Percentiles rank a stretch among this genome's conserved stretches.
Conservation (phyloP, 1,139 yeast genomes). For the Scheffersomyces segobiensis region DNA sequence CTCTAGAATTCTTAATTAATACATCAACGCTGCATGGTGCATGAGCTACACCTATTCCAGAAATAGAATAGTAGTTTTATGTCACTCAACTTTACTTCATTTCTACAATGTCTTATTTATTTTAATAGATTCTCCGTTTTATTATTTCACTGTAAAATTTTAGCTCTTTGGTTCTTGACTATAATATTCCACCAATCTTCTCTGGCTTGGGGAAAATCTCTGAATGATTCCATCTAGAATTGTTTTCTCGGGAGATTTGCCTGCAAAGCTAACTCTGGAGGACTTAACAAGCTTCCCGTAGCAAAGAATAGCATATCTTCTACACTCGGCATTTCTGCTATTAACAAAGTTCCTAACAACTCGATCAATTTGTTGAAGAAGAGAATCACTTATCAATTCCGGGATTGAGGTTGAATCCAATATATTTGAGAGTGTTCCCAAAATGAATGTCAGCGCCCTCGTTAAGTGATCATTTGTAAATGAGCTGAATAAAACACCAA, state of each 20-base stretch:
- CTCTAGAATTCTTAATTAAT: background rate
- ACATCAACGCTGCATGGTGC: background rate
- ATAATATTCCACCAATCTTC: conserved; percentile 39
- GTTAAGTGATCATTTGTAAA: background rate
- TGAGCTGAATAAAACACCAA: conserved; percentile 9
- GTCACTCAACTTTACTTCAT: background rate
- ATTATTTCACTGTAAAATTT: conserved; percentile 3
- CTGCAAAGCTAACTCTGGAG: conserved; percentile 9
- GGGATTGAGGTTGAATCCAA: conserved; percentile 19
- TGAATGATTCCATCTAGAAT: conserved; percentile 24
- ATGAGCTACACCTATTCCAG: background rate
- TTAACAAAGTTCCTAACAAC: conserved; percentile 26
- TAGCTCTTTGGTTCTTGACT: conserved; percentile 17
- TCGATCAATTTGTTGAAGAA: conserved; percentile 29
- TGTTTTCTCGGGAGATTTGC: conserved; percentile 10
- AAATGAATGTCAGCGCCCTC: conserved; percentile 15
- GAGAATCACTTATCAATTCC: conserved; percentile 18
- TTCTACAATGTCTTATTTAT: background rate
- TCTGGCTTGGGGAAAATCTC: conserved; percentile 33
- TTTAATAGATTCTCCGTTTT: conserved; percentile 4
- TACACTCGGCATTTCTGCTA: conserved; percentile 36
- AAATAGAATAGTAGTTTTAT: background rate
- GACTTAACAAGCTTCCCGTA: conserved; percentile 38
- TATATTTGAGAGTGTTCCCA: conserved; percentile 24
- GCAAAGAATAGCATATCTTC: conserved; percentile 42